These are phyloP conservation scores for Piloderma croceum DNA, from an alignment of 768 basidiomycete species.

Conservation along the genomic window DNA sequence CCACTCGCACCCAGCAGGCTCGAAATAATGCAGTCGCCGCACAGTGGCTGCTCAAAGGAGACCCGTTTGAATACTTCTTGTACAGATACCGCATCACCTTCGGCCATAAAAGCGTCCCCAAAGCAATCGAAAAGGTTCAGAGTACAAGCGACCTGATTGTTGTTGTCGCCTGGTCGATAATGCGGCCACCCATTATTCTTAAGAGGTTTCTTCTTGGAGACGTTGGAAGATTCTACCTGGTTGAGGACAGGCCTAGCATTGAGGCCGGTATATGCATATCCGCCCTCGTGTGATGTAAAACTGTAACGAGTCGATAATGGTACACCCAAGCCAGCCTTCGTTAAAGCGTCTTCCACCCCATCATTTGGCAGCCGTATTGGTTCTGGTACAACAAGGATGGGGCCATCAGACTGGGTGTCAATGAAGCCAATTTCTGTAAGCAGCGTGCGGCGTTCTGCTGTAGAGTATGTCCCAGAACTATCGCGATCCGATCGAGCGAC, in stretches of 20 bases:
- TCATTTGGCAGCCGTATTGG: constrained; percentile 7
- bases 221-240: constrained; percentile 8
- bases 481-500: constrained; percentile 10
- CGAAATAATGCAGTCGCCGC: constrained; percentile 14
- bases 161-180: constrained; percentile 2
- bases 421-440: too few relatives aligned
- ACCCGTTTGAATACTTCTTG: constrained; percentile 10
- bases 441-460: too few relatives aligned
- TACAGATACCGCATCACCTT: not conserved
- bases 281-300: too few relatives aligned
- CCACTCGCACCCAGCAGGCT: constrained; percentile 11
- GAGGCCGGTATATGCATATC: too few relatives aligned
- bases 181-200: constrained; percentile 13
- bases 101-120: constrained; percentile 5
- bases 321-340: too few relatives aligned
- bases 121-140: constrained; percentile 6
- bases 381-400: constrained; percentile 12
- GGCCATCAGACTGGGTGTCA: not conserved
- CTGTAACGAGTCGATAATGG: too few relatives aligned
- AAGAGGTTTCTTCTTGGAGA: constrained; percentile 10
- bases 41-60: constrained; percentile 11
- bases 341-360: too few relatives aligned
- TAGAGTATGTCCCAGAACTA: constrained; percentile 1
- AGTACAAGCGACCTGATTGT: not conserved
- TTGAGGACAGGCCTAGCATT: constrained; percentile 3